These are phyloP conservation scores for Saccharomyces hybrid DNA, from an alignment of 1,139 yeast species.

Conservation along the genomic window DNA sequence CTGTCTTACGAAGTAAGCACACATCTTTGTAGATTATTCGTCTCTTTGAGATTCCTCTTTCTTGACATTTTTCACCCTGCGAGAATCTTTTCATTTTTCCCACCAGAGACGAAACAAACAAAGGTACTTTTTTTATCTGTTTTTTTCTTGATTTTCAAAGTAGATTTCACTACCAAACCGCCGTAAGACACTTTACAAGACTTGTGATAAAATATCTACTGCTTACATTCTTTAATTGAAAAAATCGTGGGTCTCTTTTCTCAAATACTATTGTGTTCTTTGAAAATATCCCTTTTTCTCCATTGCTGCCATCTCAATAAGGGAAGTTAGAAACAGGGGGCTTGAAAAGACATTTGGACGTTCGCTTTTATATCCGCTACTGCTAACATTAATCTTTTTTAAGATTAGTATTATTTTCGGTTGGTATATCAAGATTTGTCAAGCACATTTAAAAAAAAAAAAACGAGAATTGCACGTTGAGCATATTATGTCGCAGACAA, in stretches of 20 bases:
- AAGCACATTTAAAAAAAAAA: neutral
- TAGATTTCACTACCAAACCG: neutral
- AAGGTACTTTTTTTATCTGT: neutral
- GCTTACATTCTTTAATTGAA: neutral
- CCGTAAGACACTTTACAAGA: neutral
- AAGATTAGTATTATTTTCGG: neutral
- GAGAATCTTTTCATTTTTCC: neutral
- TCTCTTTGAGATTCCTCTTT: neutral
- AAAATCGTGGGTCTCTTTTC: neutral
- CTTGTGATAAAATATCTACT: neutral
- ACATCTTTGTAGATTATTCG: neutral
- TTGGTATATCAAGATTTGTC: neutral
- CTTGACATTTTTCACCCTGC: neutral
- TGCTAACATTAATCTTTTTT: neutral
- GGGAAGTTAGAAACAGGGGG: neutral
- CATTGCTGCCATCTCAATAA: neutral
- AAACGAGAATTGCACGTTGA: neutral
- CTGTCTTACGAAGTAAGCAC: neutral
- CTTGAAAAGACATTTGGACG: neutral
- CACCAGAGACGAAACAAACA: neutral
- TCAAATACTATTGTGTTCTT: neutral
- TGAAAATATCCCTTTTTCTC: neutral
- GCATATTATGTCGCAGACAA: neutral
- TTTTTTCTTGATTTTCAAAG: neutral
- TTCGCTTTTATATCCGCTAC: neutral